Base-by-base conservation (phyloP, 139 green algal species). In the Chlamydomonas eustigma region DNA sequence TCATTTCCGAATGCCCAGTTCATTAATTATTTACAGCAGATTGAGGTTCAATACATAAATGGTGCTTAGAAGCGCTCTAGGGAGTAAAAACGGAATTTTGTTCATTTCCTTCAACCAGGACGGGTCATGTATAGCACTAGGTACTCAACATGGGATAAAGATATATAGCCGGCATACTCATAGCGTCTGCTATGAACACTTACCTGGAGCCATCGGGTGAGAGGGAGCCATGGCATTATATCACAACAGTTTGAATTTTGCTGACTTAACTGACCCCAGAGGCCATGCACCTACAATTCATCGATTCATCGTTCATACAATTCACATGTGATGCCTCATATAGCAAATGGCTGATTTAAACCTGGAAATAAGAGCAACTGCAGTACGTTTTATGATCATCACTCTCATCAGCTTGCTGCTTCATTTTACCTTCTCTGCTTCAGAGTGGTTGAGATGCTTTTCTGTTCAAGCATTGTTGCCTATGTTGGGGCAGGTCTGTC, bases 401-500 rank as follows among this genome's bases (percentile, higher is more conserved):
- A n/a, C n/a, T n/a, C n/a, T n/a, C n/a, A n/a, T n/a, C n/a, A n/a
- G n/a, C n/a, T n/a, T n/a, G n/a, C n/a, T n/a, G n/a, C n/a, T n/a
- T n/a, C n/a, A n/a, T n/a, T n/a, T n/a, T n/a, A n/a, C n/a, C n/a
- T n/a, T 58, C 12, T 18, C 44, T 30, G 3, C 44, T 32, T 28
- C 28, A 95, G 91, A 39, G 79, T 90, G 18, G 87, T 82, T 18
- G 83, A 94, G 74, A 96, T 96, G 91, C 86, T 96, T 1, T 95
- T 91, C 76, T 92, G 87, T 76, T 94, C 90, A 18, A 92, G 83
- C 78, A 77, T 96, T 31, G 44, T 96, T 65, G 91, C 87, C 0
- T 93, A 87, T 71, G 90, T 93, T 25, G 91, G 91, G 0, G 91
- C 91, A 51, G 86, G 85, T 82, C 68, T 34, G 22, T 8, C 1